A percentile compares a stretch with the other conserved stretches of the same genome.
Conservation (phyloP, 2,329 filamentous ascomycete genomes). For the Monosporascus ibericus region DNA sequence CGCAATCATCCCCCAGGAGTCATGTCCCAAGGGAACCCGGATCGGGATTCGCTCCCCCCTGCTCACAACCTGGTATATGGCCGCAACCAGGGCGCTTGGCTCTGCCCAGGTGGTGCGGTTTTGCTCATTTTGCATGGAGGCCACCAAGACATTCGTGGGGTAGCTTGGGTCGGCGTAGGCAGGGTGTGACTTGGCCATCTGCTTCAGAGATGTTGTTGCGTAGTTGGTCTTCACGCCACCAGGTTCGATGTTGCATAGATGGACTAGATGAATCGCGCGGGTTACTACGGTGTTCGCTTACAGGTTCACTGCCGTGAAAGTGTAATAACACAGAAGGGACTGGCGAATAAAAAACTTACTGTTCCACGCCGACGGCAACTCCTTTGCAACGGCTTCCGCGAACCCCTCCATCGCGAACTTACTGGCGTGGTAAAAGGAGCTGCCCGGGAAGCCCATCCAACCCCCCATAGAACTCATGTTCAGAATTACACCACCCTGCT, state of each 20-base stretch:
- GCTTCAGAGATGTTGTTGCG: conserved; percentile 20
- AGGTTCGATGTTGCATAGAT: conserved; percentile 37
- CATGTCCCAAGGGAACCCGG: conserved; percentile 34
- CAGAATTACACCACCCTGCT: conserved; percentile 43
- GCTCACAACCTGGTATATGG: conserved; percentile 29
- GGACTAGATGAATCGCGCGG: conserved; percentile 21
- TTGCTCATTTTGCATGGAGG: conserved; percentile 20
- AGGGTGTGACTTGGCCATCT: conserved; percentile 30
- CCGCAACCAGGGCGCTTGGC: conserved; percentile 27
- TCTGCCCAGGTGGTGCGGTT: conserved; percentile 25
- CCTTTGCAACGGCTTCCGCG: conserved; percentile 38
- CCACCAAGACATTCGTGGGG: conserved; percentile 19
- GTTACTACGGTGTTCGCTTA: background rate
- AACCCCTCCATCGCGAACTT: conserved; percentile 43
- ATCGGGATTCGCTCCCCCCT: conserved; percentile 31
- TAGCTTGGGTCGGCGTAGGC: conserved; percentile 29
- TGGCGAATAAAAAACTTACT: conserved; percentile 21
- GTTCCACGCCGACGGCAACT: conserved; percentile 36
- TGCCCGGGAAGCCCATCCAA: conserved; percentile 26
- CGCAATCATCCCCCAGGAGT: conserved; percentile 29
- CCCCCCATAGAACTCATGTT: conserved; percentile 50
- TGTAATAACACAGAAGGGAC: too few relatives aligned
- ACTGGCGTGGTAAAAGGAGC: conserved; percentile 32
- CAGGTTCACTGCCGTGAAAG: too few relatives aligned
- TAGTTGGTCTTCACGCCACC: conserved; percentile 33